Evolutionary conservation across 352 stramenopile species (phyloP).

Genomic region (Phytophthora capsici): DNA sequence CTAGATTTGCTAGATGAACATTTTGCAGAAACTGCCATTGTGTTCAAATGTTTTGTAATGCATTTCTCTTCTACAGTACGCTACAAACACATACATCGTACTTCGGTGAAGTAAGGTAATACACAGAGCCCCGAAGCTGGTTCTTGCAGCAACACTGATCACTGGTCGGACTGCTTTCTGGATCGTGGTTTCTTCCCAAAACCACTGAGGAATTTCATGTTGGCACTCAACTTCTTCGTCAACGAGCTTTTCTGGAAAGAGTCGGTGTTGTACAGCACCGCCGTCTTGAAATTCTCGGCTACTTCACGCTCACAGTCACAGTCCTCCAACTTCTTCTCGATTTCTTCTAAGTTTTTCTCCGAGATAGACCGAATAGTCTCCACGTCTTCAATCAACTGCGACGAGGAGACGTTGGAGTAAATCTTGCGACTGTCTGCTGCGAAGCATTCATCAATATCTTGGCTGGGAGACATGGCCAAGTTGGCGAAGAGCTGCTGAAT

Average conservation of each 20-base stretch:
- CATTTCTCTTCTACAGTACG: conserved; percentile 20
- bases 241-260: conserved; percentile 56
- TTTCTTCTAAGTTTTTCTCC: conserved; percentile 77
- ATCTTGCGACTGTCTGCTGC: conserved; percentile 72
- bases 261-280: conserved; percentile 46
- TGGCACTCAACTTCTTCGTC: conserved; percentile 74
- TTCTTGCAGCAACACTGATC: background rate
- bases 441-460: conserved; percentile 83
- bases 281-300: conserved; percentile 59
- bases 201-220: conserved; percentile 80
- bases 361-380: conserved; percentile 67
- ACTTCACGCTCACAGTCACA: conserved; percentile 50
- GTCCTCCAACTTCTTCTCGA: conserved; percentile 67
- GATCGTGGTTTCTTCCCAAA: conserved; percentile 64
- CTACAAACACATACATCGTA: conserved; percentile 33
- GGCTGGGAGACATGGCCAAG: conserved; percentile 63
- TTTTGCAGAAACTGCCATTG: conserved; percentile 20
- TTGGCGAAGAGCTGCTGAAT: conserved; percentile 85
- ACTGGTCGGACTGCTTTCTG: conserved; percentile 49
- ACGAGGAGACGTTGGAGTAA: conserved; percentile 64
- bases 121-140: conserved; percentile 10
- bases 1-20: conserved; percentile 32
- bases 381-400: conserved; percentile 67
- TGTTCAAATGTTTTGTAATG: conserved; percentile 4
- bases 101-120: conserved; percentile 43